Evolutionary conservation across 768 basidiomycete species (phyloP).

Genomic region (Macrolepiota dolichaula): DNA sequence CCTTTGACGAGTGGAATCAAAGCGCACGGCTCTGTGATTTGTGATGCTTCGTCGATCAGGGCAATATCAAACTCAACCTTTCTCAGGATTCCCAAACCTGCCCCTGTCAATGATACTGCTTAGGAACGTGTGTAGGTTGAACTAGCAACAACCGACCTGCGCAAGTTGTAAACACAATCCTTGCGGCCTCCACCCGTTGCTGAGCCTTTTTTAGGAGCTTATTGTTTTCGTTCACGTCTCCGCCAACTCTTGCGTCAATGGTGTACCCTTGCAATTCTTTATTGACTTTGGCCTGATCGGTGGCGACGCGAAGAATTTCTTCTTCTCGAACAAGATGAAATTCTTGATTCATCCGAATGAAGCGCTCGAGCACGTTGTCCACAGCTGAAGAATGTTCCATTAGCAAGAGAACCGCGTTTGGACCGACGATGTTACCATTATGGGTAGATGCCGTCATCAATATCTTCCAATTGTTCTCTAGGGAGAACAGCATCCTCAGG

Average conservation of each 20-base stretch:
- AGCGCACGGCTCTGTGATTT: conserved; percentile 64
- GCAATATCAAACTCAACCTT: conserved; percentile 57
- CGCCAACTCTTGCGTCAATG: conserved; percentile 61
- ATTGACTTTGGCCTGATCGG: conserved; percentile 61
- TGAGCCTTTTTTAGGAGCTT: conserved; percentile 56
- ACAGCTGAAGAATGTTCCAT: conserved; percentile 41
- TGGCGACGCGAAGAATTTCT: conserved; percentile 64
- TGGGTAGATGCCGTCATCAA: conserved; percentile 73
- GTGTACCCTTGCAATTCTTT: conserved; percentile 55
- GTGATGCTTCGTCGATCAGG: conserved; percentile 69
- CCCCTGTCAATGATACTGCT: conserved; percentile 25
- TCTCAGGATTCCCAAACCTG: conserved; percentile 55
- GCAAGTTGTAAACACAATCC: conserved; percentile 64
- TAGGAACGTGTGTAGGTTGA: not conserved
- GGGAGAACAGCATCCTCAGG: conserved; percentile 32
- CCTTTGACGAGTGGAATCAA: conserved; percentile 70
- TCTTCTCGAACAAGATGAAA: conserved; percentile 46
- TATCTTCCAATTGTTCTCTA: conserved; percentile 39
- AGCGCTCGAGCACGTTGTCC: conserved; percentile 67
- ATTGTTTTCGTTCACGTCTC: conserved; percentile 59
- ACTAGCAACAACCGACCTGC: conserved; percentile 34
- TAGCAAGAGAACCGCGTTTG: not conserved
- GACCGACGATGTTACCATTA: conserved; percentile 40
- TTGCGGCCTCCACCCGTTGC: conserved; percentile 51
- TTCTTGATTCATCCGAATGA: conserved; percentile 43